Conservation (phyloP, 345 rosid genomes). For the Aegle marmelos region DNA sequence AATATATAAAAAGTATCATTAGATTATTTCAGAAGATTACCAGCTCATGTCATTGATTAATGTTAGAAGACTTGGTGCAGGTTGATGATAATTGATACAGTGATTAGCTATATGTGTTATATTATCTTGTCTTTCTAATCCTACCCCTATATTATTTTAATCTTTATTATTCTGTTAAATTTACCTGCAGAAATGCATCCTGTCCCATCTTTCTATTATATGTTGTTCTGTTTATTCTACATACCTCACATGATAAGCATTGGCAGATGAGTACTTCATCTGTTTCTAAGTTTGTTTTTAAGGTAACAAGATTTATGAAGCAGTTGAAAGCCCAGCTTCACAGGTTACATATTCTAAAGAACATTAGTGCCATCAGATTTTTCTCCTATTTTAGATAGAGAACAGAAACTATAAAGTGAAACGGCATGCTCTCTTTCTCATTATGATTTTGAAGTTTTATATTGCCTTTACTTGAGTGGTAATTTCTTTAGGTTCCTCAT, state of each 20-base stretch:
- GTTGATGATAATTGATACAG: slow-evolving; percentile 1
- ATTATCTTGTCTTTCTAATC: neutral
- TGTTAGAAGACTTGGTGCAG: neutral
- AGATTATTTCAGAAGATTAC: slow-evolving; percentile 11
- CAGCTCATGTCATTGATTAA: slow-evolving; percentile 8
- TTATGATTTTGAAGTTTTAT: neutral
- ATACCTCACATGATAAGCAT: slow-evolving; percentile 11
- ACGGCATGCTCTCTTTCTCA: neutral
- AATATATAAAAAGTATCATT: slow-evolving; percentile 9
- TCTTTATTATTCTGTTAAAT: neutral
- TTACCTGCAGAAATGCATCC: slow-evolving; percentile 1
- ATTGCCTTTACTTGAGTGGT: neutral
- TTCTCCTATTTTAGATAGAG: slow-evolving; percentile 1
- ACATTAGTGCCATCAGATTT: neutral
- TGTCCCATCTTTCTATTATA: neutral
- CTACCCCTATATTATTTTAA: neutral
- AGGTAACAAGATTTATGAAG: slow-evolving; percentile 11
- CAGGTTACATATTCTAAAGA: neutral
- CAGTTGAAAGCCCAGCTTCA: slow-evolving; percentile 12
- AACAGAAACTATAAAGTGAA: neutral
- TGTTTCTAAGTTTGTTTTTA: neutral
- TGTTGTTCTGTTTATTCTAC: slow-evolving; percentile 4
- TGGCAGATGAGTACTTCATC: neutral
- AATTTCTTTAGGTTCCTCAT: neutral
- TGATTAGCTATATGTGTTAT: neutral